A percentile compares a stretch with the other conserved stretches of the same genome.
Conservation (phyloP, 805 yeast genomes). For the Teunomyces aglyptinius region DNA sequence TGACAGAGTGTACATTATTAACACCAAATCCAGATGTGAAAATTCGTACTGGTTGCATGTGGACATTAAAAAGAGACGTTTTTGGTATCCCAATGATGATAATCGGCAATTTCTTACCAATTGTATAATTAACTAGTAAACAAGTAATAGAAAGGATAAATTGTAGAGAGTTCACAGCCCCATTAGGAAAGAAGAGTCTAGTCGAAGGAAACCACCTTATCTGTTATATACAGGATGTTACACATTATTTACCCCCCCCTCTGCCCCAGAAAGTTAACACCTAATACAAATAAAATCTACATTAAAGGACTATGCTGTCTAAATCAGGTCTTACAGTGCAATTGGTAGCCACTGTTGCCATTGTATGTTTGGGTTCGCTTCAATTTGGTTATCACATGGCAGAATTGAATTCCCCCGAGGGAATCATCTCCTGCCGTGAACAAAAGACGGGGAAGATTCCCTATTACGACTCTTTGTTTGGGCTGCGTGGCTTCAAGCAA, state of each 20-base stretch:
- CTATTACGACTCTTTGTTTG: constrained; percentile 40
- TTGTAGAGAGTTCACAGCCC: too few relatives aligned
- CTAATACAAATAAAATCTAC: not conserved
- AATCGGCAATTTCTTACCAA: constrained; percentile 88
- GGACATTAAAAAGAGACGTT: constrained; percentile 93
- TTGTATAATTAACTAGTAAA: constrained; percentile 32
- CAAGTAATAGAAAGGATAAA: not conserved
- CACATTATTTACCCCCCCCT: not conserved
- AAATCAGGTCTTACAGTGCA: constrained; percentile 20
- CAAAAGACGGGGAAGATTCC: constrained; percentile 29
- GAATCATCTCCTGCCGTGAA: constrained; percentile 56
- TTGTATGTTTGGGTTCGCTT: constrained; percentile 73
- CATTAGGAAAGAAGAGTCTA: too few relatives aligned
- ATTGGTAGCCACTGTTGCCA: constrained; percentile 46
- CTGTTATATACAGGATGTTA: not conserved
- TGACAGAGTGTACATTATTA: constrained; percentile 78
- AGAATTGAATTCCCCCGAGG: constrained; percentile 88
- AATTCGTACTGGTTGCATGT: constrained; percentile 76
- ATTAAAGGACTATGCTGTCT: not conserved
- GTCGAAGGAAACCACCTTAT: not conserved
- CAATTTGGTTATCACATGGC: constrained; percentile 96
- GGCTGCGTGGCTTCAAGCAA: constrained; percentile 34
- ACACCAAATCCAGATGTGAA: constrained; percentile 54
- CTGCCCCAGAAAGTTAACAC: not conserved
- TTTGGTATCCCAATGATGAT: constrained; percentile 98